Evolutionary conservation across 2,329 filamentous ascomycete species (phyloP).

Genomic region (Microsporum canis): DNA sequence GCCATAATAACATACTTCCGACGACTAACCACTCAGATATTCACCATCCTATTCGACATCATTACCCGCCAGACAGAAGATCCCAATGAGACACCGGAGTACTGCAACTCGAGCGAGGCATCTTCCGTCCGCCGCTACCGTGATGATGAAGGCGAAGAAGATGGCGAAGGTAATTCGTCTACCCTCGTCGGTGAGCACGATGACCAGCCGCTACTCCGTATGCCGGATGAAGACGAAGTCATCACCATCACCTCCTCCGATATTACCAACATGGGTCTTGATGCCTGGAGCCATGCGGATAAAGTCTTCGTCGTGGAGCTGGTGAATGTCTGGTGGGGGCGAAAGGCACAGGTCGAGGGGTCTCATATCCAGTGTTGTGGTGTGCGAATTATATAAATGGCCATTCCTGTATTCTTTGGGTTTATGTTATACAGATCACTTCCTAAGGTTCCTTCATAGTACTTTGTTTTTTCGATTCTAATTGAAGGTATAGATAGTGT

Average conservation of each 20-base stretch:
- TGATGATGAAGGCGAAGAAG: slow-evolving; percentile 11
- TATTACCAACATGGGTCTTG: slow-evolving; percentile 39
- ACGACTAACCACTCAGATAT: slow-evolving; percentile 37
- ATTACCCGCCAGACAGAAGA: slow-evolving; percentile 27
- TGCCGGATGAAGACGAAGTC: slow-evolving; percentile 17
- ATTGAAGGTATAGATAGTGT: neutral
- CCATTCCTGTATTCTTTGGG: slow-evolving; percentile 1
- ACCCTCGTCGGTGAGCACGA: slow-evolving; percentile 8
- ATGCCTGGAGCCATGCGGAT: slow-evolving; percentile 39
- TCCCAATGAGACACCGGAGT: neutral
- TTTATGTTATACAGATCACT: neutral
- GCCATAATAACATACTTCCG: slow-evolving; percentile 42
- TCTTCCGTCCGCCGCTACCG: neutral
- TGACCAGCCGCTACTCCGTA: slow-evolving; percentile 15
- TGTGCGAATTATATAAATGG: slow-evolving; percentile 31
- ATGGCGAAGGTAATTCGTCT: slow-evolving; percentile 13
- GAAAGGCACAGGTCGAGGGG: slow-evolving; percentile 33
- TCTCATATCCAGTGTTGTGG: slow-evolving; percentile 39
- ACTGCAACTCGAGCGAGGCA: slow-evolving; percentile 1
- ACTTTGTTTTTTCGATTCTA: too few species aligned
- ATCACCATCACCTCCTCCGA: slow-evolving; percentile 34
- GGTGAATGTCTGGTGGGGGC: slow-evolving; percentile 37
- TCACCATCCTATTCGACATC: slow-evolving; percentile 34
- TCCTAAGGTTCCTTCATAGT: neutral
- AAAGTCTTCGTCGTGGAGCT: slow-evolving; percentile 37